Evolutionary conservation across 2,329 filamentous ascomycete genomes (phyloP), one percentile per base, ranked within the genome.

Genomic region (Nemania sp.): DNA sequence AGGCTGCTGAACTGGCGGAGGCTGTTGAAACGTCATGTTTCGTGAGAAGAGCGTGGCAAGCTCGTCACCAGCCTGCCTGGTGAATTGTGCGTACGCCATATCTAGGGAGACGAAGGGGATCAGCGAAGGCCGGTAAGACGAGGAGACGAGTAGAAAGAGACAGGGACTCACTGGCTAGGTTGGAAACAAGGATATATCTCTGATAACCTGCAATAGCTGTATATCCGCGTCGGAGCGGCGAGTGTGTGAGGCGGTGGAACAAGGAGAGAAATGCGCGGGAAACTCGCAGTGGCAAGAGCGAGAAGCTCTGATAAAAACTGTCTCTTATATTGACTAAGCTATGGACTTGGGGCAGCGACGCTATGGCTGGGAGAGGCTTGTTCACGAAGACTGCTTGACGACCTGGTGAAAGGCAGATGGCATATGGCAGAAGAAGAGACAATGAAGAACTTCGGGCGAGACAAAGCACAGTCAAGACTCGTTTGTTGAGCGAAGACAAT

Each of bases 31-130:
- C 55, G 83, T 90, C 76, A 96, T 83, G 73, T 90, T 90, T 67
- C 86, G 87, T 53, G 89, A 83, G 75, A 97, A 92, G 70, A 96
- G 87, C 60, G 84, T 80, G n/a, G 89, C 84, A 37, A 97, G 88
- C 68, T 96, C 92, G 65, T 96, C 90, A 73, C 93, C 87, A 69
- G 87, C 83, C 75, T 89, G 86, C 79, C 85, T 83, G 64, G 77
- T 80, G 71, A 74, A 69, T 66, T 76, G 77, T 65, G 77, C 65
- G 68, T 77, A 77, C 61, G 74, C 76, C 77, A 79, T 79, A 50
- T 59, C 68, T 69, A 71, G 29, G 43, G 39, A 54, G 42, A 20
- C 39, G 9, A 35, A 17, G n/a, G 25, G 15, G 13, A 61, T 62
- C n/a, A 58, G 53, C 48, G 18, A 57, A 29, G 18, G 54, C 40